Conservation (phyloP, 1,284 basidiomycete genomes). For the Lentinus polychrous region DNA sequence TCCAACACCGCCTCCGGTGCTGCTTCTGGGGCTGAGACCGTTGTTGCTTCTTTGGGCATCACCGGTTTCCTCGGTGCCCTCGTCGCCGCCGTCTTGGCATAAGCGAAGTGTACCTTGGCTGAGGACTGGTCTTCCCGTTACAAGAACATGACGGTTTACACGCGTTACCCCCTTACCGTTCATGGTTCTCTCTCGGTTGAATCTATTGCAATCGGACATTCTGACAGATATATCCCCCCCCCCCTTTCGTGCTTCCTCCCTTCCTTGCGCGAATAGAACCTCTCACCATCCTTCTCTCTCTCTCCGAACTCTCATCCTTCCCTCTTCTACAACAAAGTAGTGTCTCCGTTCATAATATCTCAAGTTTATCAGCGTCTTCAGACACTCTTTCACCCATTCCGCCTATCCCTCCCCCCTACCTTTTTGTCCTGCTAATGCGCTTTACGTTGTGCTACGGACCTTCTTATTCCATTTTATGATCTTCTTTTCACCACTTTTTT, state of each 20-base stretch:
- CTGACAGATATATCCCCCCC: constrained; percentile 2
- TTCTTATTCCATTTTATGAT: no score
- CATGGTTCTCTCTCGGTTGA: not conserved
- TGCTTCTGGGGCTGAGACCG: constrained; percentile 13
- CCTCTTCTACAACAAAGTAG: not conserved
- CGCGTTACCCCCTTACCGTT: not conserved
- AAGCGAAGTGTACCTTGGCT: constrained; percentile 4
- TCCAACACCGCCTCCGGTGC: constrained; percentile 13
- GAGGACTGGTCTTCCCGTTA: not conserved
- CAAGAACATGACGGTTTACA: not conserved
- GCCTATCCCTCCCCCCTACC: no score
- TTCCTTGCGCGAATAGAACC: not conserved
- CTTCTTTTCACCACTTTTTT: no score
- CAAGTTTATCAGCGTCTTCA: no score
- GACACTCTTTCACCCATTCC: no score
- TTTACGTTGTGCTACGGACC: no score
- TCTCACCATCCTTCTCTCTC: not conserved
- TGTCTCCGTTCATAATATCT: not conserved
- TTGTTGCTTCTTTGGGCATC: constrained; percentile 16
- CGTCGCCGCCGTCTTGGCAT: constrained; percentile 22
- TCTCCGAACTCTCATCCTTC: not conserved
- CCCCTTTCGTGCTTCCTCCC: not conserved
- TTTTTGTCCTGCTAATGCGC: no score
- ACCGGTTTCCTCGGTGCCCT: constrained; percentile 21
- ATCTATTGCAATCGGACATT: constrained; percentile 1